phyloP scores from a whole-genome alignment of 1,139 yeast species.

The Lodderomyces pseudojiufengensis region DNA sequence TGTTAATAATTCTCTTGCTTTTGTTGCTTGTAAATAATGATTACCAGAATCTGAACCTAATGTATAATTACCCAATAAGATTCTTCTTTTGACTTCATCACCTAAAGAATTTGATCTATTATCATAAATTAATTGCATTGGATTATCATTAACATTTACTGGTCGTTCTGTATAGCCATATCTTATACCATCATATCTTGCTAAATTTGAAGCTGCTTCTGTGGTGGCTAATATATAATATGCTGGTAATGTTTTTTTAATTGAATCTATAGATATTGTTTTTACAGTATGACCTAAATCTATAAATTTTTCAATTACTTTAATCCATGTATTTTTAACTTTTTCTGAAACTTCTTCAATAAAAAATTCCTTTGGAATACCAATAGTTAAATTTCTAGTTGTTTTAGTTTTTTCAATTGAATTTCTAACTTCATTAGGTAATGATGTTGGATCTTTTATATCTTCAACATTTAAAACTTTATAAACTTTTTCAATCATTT shows the following conservation, averaged over 20 bases:
- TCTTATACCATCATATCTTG: slow-evolving; percentile 86
- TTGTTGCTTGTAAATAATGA: slow-evolving; percentile 75
- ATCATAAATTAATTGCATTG: slow-evolving; percentile 36
- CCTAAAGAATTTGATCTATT: slow-evolving; percentile 74
- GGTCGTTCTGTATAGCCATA: slow-evolving; percentile 49
- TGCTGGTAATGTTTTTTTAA: slow-evolving; percentile 67
- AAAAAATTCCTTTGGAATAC: slow-evolving; percentile 66
- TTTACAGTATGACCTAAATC: slow-evolving; percentile 53
- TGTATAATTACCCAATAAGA: slow-evolving; percentile 81
- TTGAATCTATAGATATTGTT: slow-evolving; percentile 66
- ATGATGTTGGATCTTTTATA: slow-evolving; percentile 74
- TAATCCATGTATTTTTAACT: slow-evolving; percentile 46
- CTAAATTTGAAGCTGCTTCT: slow-evolving; percentile 89
- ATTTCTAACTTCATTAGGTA: slow-evolving; percentile 37
- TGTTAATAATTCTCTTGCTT: slow-evolving; percentile 56
- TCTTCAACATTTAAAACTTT: slow-evolving; percentile 58
- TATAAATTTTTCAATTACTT: slow-evolving; percentile 39
- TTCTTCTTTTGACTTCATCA: slow-evolving; percentile 74
- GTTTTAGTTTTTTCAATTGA: not conserved
- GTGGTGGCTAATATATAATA: slow-evolving; percentile 89
- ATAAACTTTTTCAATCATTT: slow-evolving; percentile 47
- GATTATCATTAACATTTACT: slow-evolving; percentile 27
- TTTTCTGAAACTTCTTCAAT: slow-evolving; percentile 51
- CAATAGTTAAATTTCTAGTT: slow-evolving; percentile 42
- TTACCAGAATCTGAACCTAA: slow-evolving; percentile 74